Evolutionary conservation across 140 eudicot species (phyloP), one percentile per base, ranked within the genome.

Genomic region (Erigeron philadelphicus): DNA sequence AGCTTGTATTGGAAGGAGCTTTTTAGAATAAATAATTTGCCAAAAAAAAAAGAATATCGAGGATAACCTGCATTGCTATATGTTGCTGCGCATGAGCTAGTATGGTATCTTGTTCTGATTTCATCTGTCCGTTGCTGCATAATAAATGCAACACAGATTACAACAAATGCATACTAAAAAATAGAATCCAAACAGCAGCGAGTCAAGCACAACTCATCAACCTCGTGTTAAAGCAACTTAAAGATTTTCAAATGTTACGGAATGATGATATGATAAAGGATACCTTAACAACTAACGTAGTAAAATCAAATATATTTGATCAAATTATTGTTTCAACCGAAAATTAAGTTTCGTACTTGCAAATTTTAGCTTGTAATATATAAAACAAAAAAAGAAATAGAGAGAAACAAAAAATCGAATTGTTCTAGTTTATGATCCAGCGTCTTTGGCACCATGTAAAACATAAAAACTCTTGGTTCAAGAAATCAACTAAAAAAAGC

Each of bases 11-110:
- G 31, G 54, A 16, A 43, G 1, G 41, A 9, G 40, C 1, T 31
- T 17, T 46, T 21, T 45, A n/a, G 6, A 16, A 64, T 19, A 7
- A 17, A 64, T 9, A 3, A 18, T 1, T 31, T 42, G 35, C 44
- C 44, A 49, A 8, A 53, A 4, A 53, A 4, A 11, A 44, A 15
- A 10, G 7, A 38, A 53, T 17, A 59, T 10, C 17, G 9, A 17
- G 23, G 11, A 1, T 18, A 61, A 82, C 97, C 96, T 91, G 97
- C 82, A 91, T 80, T 48, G 94, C 97, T 76, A 90, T 86, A 80
- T 90, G 97, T 64, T 90, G 95, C 60, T 85, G 95, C 11, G 97
- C 97, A 65, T 90, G 97, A 61, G 94, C 96, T 70, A 91, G 68
- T 48, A 88, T 79, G 64, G 70, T 75, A 49, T 84, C 96, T 76